These are phyloP conservation scores for Fusarium mexicanum DNA, from an alignment of 2,329 filamentous ascomycete genomes.

Conservation along the genomic window DNA sequence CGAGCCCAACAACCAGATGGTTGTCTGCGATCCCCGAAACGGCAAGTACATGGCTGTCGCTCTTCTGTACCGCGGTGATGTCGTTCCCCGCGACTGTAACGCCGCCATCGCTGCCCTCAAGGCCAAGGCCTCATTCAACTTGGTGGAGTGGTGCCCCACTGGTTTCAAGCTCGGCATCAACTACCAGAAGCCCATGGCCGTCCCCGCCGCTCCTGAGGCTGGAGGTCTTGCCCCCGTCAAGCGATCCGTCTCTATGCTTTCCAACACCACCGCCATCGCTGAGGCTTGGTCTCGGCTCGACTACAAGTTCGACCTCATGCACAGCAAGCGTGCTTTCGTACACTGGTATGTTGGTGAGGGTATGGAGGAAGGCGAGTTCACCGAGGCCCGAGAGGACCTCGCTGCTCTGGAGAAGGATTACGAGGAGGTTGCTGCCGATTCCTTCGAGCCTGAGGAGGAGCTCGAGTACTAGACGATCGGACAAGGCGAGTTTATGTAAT, in stretches of 20 bases:
- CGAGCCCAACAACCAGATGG: conserved; percentile 83
- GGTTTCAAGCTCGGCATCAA: conserved; percentile 82
- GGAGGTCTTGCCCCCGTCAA: conserved; percentile 70
- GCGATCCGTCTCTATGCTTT: conserved; percentile 75
- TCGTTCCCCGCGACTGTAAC: conserved; percentile 75
- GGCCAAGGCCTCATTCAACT: conserved; percentile 76
- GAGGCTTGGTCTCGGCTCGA: conserved; percentile 78
- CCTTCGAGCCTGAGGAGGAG: conserved; percentile 69
- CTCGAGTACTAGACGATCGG: conserved; percentile 76
- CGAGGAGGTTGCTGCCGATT: conserved; percentile 84
- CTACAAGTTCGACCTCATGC: conserved; percentile 82
- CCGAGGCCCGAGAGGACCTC: conserved; percentile 85
- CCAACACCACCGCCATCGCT: conserved; percentile 78
- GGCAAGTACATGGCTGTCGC: conserved; percentile 82
- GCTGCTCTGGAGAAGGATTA: conserved; percentile 89
- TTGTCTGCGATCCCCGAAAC: conserved; percentile 77
- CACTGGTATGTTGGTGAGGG: conserved; percentile 88
- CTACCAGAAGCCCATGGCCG: conserved; percentile 73
- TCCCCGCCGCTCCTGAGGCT: conserved; percentile 63
- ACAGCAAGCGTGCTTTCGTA: conserved; percentile 80
- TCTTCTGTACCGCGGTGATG: conserved; percentile 76
- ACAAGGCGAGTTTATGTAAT: conserved; percentile 26
- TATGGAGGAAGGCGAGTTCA: conserved; percentile 94
- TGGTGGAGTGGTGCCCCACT: conserved; percentile 80
- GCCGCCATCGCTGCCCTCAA: conserved; percentile 74